phyloP scores from a whole-genome alignment of 2,329 filamentous ascomycete genomes.

The Aspergillus proliferans region DNA sequence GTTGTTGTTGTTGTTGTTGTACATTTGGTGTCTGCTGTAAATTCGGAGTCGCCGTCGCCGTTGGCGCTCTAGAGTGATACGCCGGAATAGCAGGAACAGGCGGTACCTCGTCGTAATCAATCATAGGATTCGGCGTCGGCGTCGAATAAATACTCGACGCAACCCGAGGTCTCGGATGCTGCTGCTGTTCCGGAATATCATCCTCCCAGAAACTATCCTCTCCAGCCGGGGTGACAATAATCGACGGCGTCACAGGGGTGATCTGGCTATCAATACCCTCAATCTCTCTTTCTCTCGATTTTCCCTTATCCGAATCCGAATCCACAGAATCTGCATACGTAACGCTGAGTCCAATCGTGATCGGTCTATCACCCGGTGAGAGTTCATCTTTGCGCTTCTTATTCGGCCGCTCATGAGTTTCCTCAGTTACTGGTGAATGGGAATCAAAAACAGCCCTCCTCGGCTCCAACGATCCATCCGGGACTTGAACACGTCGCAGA shows the following conservation, averaged over 20 bases:
- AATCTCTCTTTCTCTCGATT: slow-evolving; percentile 16
- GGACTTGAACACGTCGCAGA: slow-evolving; percentile 11
- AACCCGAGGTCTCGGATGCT: slow-evolving; percentile 22
- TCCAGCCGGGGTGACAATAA: slow-evolving; percentile 41
- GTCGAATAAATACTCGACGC: slow-evolving; percentile 42
- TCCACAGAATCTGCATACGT: slow-evolving; percentile 24
- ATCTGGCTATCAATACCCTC: slow-evolving; percentile 24
- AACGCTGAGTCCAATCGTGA: slow-evolving; percentile 42
- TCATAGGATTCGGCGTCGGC: slow-evolving; percentile 26
- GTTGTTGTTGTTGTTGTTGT: slow-evolving; percentile 4
- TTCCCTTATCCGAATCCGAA: slow-evolving; percentile 11
- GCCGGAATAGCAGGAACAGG: slow-evolving; percentile 38
- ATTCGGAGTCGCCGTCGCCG: slow-evolving; percentile 8
- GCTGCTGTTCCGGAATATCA: slow-evolving; percentile 18
- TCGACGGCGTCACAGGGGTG: slow-evolving; percentile 40
- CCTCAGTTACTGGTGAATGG: slow-evolving; percentile 9
- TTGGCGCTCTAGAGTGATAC: slow-evolving; percentile 17
- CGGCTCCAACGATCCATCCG: not conserved
- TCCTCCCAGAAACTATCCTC: slow-evolving; percentile 33
- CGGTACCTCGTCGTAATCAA: slow-evolving; percentile 24
- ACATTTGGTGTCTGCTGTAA: not conserved
- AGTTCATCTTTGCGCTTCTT: slow-evolving; percentile 28
- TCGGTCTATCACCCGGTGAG: slow-evolving; percentile 41
- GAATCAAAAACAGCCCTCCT: not conserved
- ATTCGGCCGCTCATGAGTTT: slow-evolving; percentile 6